A percentile compares a stretch with the other conserved stretches of the same genome.
Conservation (phyloP, 176 grass and related monocot genomes). For the Metroxylon sagu region DNA sequence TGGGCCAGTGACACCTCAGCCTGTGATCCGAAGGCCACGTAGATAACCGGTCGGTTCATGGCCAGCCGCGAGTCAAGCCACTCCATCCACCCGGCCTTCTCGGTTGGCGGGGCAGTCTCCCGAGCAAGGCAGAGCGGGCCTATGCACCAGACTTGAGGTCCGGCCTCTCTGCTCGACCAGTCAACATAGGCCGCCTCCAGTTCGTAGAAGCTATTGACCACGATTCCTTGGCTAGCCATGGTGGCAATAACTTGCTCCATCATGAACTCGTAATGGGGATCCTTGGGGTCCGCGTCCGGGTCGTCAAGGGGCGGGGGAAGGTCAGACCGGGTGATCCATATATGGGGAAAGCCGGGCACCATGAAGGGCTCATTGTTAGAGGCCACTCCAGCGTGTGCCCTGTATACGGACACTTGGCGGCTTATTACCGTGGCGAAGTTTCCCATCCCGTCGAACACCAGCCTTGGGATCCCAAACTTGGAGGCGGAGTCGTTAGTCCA, state of each 20-base stretch:
- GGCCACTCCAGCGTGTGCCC: constrained; percentile 17
- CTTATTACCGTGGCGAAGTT: constrained; percentile 5
- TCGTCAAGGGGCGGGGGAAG: constrained; percentile 35
- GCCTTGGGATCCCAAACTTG: constrained; percentile 25
- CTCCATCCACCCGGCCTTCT: background rate
- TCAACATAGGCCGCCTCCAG: constrained; percentile 41
- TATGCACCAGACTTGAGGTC: constrained; percentile 21
- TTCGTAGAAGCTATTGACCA: constrained; percentile 43
- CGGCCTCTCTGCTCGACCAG: background rate
- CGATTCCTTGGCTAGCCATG: background rate
- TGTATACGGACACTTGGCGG: background rate
- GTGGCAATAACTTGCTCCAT: background rate
- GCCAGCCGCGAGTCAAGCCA: constrained; percentile 39
- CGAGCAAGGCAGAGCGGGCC: constrained; percentile 35
- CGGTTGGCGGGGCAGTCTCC: background rate
- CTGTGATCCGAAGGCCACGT: constrained; percentile 53
- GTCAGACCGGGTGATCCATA: constrained; percentile 31
- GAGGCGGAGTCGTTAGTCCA: constrained; percentile 33
- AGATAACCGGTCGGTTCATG: constrained; percentile 33
- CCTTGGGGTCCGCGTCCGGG: constrained; percentile 18
- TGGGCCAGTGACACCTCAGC: constrained; percentile 23
- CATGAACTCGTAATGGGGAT: constrained; percentile 26
- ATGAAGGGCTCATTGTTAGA: constrained; percentile 34
- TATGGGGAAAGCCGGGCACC: constrained; percentile 10
- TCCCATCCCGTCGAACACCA: constrained; percentile 28